Evolutionary conservation across 805 yeast genomes (phyloP), one percentile per base, ranked within the genome.

Genomic region (Kuraishia ogatae): DNA sequence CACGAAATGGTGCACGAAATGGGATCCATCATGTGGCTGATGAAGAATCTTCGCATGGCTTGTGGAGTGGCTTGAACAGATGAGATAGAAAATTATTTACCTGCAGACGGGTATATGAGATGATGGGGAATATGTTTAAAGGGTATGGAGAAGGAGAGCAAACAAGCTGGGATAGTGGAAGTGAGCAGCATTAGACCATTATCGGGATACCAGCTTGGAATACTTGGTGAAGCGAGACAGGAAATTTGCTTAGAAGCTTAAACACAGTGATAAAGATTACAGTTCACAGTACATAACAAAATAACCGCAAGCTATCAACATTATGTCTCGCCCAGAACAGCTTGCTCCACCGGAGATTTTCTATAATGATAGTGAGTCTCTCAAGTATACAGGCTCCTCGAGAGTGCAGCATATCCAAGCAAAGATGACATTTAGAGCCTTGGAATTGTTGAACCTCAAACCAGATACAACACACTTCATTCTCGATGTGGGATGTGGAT

Each of bases 391-490:
- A 0, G 78, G 87, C 2, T 89, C 96, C 4, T 87, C 97, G 3
- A 94, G 99, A 78, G 97, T 94, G 52, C 99, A 94, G 73, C 97
- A 92, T 67, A 94, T 94, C 64, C 99, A 94, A 71, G 98, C 98
- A 1, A 88, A 89, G 67, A 94, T 94, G 99, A 91, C 99, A 0
- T 77, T 93, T 50, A 78, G 99, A 62, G 97, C 98, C 0, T 74
- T 94, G 51, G 99, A 94, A 63, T 75, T 94, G 43, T 73, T 94
- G 55, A 89, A 91, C 67, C 71, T 94, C 47, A 86, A 87, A 29
- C 81, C 82, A 1, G 74, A 72, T 29, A 77, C 71, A 43, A 78
- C 83, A 17, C 87, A 89, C 61, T 85, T 84, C 63, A 67, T 94
- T 11, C 79, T 94, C 20, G 99, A 94, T 77, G 79, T 94, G 39